Conservation (phyloP, 2,329 filamentous ascomycete species). For the Diatrype stigma region DNA sequence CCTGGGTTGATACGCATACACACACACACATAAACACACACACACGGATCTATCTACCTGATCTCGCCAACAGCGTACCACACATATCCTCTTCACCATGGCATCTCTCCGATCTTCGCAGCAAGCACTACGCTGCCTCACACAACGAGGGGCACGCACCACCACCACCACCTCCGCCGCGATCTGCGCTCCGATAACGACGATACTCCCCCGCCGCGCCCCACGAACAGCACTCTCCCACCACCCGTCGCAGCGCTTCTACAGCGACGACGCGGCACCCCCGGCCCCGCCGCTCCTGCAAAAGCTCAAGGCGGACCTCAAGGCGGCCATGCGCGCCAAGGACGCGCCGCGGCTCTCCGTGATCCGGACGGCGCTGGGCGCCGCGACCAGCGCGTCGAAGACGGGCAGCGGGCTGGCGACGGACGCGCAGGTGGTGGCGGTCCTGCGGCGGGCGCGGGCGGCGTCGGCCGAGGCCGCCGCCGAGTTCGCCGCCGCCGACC, state of each 20-base stretch:
- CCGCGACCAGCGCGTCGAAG: slow-evolving; percentile 73
- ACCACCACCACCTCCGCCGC: slow-evolving; percentile 3
- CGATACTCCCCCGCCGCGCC: neutral
- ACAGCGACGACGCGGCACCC: slow-evolving; percentile 27
- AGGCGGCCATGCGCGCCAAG: slow-evolving; percentile 62
- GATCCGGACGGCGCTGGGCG: slow-evolving; percentile 63
- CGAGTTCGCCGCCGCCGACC: slow-evolving; percentile 60
- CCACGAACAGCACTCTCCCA: slow-evolving; percentile 6
- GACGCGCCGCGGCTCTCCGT: slow-evolving; percentile 62
- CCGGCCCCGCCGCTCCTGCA: slow-evolving; percentile 43
- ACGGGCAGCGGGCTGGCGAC: slow-evolving; percentile 64
- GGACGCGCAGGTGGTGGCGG: slow-evolving; percentile 63
- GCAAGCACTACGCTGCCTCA: slow-evolving; percentile 17
- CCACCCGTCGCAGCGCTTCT: slow-evolving; percentile 8
- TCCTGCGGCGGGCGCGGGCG: slow-evolving; percentile 62
- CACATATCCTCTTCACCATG: slow-evolving; percentile 12
- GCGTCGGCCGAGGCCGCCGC: slow-evolving; percentile 53
- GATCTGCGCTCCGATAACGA: neutral
- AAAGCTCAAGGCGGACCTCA: slow-evolving; percentile 58
- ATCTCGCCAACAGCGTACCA: neutral
- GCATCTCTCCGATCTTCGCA: slow-evolving; percentile 20
- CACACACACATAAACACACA: no score
- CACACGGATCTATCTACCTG: no score
- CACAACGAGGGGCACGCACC: slow-evolving; percentile 16
- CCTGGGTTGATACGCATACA: no score